These are phyloP conservation scores for Debaryomyces psychrophilus DNA, from an alignment of 1,139 yeast genomes.

Conservation along the genomic window DNA sequence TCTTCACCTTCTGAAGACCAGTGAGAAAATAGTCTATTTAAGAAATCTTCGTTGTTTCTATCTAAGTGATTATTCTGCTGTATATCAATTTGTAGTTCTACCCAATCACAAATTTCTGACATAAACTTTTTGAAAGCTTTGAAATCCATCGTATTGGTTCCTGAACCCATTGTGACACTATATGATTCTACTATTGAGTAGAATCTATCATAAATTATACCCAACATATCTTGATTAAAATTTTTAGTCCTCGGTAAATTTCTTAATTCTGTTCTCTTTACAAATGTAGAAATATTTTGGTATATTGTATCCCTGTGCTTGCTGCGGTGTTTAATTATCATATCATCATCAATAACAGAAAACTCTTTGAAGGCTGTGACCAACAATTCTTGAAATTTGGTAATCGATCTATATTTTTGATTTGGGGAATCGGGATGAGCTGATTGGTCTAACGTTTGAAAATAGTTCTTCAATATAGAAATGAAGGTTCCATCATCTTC, in stretches of 20 bases:
- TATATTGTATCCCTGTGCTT: constrained; percentile 77
- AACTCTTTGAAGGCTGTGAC: constrained; percentile 94
- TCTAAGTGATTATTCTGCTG: constrained; percentile 30
- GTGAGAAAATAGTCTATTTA: constrained; percentile 63
- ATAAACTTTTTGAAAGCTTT: constrained; percentile 72
- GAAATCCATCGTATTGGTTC: constrained; percentile 72
- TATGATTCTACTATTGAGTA: constrained; percentile 72
- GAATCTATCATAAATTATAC: constrained; percentile 81
- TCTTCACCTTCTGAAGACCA: constrained; percentile 67
- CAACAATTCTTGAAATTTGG: constrained; percentile 86
- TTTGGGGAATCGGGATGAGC: constrained; percentile 77
- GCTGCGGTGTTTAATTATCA: constrained; percentile 68
- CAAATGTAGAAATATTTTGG: constrained; percentile 85
- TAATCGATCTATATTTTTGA: constrained; percentile 64
- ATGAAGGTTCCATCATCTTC: constrained; percentile 94
- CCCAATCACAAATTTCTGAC: constrained; percentile 85
- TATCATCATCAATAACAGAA: constrained; percentile 72
- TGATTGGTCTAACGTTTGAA: constrained; percentile 74
- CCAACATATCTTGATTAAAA: constrained; percentile 58
- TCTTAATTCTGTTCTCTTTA: constrained; percentile 87
- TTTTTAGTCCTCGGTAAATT: constrained; percentile 75
- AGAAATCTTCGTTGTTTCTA: constrained; percentile 40
- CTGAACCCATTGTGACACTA: constrained; percentile 69
- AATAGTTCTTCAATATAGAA: constrained; percentile 80
- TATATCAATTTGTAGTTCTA: constrained; percentile 33